Percentiles rank a stretch among this genome's conserved stretches.
Conservation (phyloP, 495 filamentous ascomycete genomes). For the Neurospora intermedia region DNA sequence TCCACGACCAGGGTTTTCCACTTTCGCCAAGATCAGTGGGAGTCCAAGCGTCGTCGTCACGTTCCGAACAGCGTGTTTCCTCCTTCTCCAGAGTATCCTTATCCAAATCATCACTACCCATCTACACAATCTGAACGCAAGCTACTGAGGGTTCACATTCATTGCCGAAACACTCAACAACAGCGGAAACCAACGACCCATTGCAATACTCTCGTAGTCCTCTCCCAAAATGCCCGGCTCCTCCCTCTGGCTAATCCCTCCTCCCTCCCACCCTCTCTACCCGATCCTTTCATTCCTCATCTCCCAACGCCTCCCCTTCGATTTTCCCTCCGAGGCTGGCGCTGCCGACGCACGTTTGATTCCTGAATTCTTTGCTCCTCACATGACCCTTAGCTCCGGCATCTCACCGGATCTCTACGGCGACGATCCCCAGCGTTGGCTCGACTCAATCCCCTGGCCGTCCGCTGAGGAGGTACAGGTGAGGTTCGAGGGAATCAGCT, state of each 20-base stretch:
- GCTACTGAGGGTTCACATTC: not conserved
- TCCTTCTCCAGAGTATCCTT: not conserved
- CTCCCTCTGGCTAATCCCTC: conserved; percentile 25
- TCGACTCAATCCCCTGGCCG: conserved; percentile 12
- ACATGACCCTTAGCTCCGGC: conserved; percentile 22
- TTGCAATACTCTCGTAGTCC: not conserved
- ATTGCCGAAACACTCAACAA: not conserved
- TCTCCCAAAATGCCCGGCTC: conserved; percentile 15
- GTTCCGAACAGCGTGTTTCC: not conserved
- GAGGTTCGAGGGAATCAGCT: conserved; percentile 10
- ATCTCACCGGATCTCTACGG: conserved; percentile 12
- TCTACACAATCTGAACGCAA: not conserved
- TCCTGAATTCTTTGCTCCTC: conserved; percentile 17
- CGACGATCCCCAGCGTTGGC: conserved; percentile 16
- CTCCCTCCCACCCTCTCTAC: conserved; percentile 14
- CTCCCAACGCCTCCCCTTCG: conserved; percentile 10
- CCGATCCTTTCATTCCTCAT: conserved; percentile 15
- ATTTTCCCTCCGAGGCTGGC: conserved; percentile 14
- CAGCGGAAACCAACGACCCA: not conserved
- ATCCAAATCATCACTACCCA: not conserved
- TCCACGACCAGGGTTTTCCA: not conserved
- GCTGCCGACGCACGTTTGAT: not conserved
- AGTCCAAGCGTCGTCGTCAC: not conserved
- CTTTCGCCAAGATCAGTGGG: not conserved
- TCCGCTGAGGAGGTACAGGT: conserved; percentile 4